Evolutionary conservation across 208 protist genomes (phyloP).

Genomic region (Endotrypanum monterogeii): DNA sequence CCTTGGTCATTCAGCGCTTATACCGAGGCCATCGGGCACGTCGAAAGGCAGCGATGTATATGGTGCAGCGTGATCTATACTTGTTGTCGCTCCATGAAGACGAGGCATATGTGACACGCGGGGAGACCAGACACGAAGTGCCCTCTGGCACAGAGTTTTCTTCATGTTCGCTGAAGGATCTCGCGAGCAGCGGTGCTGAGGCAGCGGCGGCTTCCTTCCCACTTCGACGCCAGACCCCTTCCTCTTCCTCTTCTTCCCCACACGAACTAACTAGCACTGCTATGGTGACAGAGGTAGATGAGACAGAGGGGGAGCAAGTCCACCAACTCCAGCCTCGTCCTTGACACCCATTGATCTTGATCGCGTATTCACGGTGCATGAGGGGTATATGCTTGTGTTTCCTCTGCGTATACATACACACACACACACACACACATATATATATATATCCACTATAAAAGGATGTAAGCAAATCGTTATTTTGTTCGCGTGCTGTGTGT

Average conservation of each 20-base stretch:
- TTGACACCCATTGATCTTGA: not conserved
- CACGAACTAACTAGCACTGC: conserved; percentile 12
- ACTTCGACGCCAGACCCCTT: not conserved
- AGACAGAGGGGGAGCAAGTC: conserved; percentile 9
- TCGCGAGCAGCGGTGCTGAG: not conserved
- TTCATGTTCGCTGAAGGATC: not conserved
- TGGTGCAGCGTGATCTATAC: conserved; percentile 25
- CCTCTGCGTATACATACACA: not conserved
- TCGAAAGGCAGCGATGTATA: conserved; percentile 23
- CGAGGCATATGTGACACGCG: conserved; percentile 15
- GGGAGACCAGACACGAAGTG: conserved; percentile 5
- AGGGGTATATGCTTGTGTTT: not conserved
- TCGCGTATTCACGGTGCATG: not conserved
- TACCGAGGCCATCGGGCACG: conserved; percentile 52
- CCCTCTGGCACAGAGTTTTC: not conserved
- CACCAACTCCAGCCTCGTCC: not conserved
- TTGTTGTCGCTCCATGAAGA: conserved; percentile 19
- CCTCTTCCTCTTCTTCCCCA: not conserved
- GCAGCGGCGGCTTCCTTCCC: not conserved
- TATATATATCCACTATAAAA: too few relatives aligned
- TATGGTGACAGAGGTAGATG: conserved; percentile 19
- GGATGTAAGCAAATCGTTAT: too few relatives aligned
- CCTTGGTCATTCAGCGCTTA: conserved; percentile 48
- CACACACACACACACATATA: not conserved
- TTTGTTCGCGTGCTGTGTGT: too few relatives aligned